Conservation (phyloP, 129 eudicot species). For the Tagetes patula region DNA sequence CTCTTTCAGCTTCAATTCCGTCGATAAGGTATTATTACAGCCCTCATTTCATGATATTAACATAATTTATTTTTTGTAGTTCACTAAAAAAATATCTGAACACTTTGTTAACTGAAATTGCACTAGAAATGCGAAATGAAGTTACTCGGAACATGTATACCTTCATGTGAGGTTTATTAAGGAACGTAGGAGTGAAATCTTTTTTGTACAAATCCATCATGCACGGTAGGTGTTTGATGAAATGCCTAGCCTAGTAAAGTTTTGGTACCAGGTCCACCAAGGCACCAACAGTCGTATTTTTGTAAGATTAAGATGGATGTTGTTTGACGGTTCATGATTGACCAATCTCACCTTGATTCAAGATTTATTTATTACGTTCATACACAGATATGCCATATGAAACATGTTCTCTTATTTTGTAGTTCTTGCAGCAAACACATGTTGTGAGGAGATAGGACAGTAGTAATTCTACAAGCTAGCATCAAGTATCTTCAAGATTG, state of each 20-base stretch:
- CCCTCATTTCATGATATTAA: not conserved
- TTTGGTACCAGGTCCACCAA: not conserved
- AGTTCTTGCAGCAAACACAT: not conserved
- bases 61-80: not conserved
- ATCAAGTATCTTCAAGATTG: too few species aligned
- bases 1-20: conserved; percentile 11
- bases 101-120: not conserved
- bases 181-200: not conserved
- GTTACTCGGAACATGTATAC: not conserved
- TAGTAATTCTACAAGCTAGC: too few species aligned
- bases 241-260: not conserved
- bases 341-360: not conserved
- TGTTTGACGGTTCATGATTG: not conserved
- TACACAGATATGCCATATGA: not conserved
- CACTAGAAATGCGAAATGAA: not conserved
- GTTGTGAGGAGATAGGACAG: too few species aligned
- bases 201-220: not conserved
- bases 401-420: not conserved
- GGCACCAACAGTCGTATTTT: not conserved
- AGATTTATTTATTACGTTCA: not conserved
- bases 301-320: not conserved
- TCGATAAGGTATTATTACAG: conserved; percentile 5
- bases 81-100: not conserved
- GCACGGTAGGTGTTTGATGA: conserved; percentile 13
- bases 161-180: not conserved